Evolutionary conservation across 805 yeast species (phyloP).

Genomic region (Kregervanrija pseudodelftensis): DNA sequence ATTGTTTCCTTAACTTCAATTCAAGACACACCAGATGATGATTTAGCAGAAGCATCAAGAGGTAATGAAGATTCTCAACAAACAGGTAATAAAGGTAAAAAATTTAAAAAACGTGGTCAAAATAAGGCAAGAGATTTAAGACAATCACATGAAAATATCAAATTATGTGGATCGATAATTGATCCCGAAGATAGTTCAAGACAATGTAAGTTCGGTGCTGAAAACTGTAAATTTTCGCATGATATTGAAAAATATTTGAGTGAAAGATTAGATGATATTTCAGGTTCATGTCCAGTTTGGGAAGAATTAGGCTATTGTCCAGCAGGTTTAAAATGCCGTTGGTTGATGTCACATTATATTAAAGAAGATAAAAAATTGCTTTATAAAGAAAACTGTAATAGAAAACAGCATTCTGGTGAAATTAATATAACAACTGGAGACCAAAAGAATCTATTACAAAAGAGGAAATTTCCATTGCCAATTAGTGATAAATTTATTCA

Average conservation of each 20-base stretch:
- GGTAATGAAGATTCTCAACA: constrained; percentile 19
- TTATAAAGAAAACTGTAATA: constrained; percentile 34
- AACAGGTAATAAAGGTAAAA: constrained; percentile 36
- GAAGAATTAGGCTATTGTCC: constrained; percentile 84
- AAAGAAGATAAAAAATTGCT: constrained; percentile 37
- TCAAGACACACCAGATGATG: constrained; percentile 31
- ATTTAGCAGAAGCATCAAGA: constrained; percentile 37
- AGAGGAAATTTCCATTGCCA: constrained; percentile 54
- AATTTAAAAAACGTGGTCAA: constrained; percentile 55
- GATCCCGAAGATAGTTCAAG: constrained; percentile 40
- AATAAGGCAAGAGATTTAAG: constrained; percentile 74
- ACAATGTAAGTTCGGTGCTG: constrained; percentile 60
- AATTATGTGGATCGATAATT: constrained; percentile 57
- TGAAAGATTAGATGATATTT: constrained; percentile 63
- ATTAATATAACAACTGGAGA: constrained; percentile 52
- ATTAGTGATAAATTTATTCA: constrained; percentile 51
- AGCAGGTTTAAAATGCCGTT: constrained; percentile 86
- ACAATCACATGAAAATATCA: constrained; percentile 56
- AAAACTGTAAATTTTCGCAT: constrained; percentile 70
- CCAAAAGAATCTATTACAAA: constrained; percentile 42
- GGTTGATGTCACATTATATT: constrained; percentile 68
- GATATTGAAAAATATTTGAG: constrained; percentile 58
- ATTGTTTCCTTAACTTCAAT: constrained; percentile 29
- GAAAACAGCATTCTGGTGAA: constrained; percentile 36
- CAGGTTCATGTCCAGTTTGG: constrained; percentile 80